Conservation (phyloP, 805 yeast genomes). For the Starmerella sirachaensis region DNA sequence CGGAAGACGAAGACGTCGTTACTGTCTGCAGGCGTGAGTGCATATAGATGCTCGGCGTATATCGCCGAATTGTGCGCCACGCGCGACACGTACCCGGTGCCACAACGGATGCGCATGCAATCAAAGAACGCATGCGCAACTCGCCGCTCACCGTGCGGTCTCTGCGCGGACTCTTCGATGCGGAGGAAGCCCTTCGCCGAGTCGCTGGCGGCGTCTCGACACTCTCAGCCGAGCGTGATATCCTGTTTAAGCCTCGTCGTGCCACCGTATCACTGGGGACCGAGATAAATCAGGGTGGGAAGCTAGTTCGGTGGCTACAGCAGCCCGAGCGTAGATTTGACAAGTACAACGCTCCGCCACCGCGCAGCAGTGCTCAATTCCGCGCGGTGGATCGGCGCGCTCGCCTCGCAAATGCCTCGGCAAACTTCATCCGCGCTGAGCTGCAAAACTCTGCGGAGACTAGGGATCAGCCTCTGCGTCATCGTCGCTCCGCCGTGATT, state of each 20-base stretch:
- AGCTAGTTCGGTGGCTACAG: conserved; percentile 11
- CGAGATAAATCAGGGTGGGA: conserved; percentile 13
- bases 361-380: not conserved
- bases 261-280: not conserved
- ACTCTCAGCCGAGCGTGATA: conserved; percentile 2
- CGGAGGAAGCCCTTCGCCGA: conserved; percentile 15
- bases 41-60: conserved; percentile 4
- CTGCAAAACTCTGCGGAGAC: not conserved
- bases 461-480: not conserved
- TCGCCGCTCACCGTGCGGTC: too few relatives aligned
- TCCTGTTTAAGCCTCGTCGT: too few relatives aligned
- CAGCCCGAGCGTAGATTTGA: conserved; percentile 19
- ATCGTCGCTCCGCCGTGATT: conserved; percentile 5
- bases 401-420: conserved; percentile 1
- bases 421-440: conserved; percentile 2
- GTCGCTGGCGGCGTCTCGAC: conserved; percentile 7
- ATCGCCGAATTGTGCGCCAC: conserved; percentile 8
- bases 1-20: too few relatives aligned
- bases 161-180: conserved; percentile 6
- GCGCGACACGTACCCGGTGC: conserved; percentile 4
- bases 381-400: conserved; percentile 9
- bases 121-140: not conserved
- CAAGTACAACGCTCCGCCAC: conserved; percentile 17
- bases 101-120: not conserved
- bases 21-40: too few relatives aligned